Evolutionary conservation across 139 green algal species (phyloP), one percentile per base, ranked within the genome.

Genomic region (Chlorella sorokiniana): DNA sequence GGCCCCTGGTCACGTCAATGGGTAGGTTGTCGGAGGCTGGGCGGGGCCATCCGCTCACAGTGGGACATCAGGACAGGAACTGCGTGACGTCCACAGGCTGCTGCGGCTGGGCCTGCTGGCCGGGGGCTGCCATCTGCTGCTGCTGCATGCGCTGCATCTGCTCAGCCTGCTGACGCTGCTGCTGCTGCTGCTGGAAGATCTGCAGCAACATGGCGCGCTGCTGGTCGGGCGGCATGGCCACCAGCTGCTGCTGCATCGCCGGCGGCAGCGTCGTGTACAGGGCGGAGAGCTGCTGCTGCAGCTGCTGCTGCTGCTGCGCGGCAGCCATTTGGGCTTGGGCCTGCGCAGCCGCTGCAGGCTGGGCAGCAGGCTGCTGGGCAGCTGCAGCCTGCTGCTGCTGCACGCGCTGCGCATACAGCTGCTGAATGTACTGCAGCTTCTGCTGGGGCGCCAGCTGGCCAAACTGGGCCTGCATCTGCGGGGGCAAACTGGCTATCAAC

Each of bases 171-270:
- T 69, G 51, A 20, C 64, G 54, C 69, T 71, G 54, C 42, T 65
- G 54, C 69, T 84, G 79, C 69, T 78, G 81, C 76, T 78, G 81
- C 41, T 82, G 71, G 31, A 78, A 69, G 27, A 86, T 68, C 72
- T 75, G 75, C 18, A 81, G 54, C 65, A 86, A 61, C 64, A 77
- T 54, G 2, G n/a, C 22, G 4, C 35, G 65, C 76, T 81, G 81
- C 76, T 82, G 72, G 38, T 76, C 81, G n/a, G 52, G 71, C 40
- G 81, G 81, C 81, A 86, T 61, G 11, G 29, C 40, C 51, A 63
- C 35, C 27, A 85, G 48, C 70, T 81, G 81, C 33, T 78, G 71
- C 51, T 80, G 63, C 51, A 59, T 40, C 48, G 48, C 14, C 27
- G 65, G 73, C 16, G 69, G 40, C 70, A 85, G 69, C 29, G 37